A percentile compares a stretch with the other conserved stretches of the same genome.
These are phyloP conservation scores for Lunasporangiospora selenospora DNA, from an alignment of 192 early-diverging fungal genomes.

Conservation along the genomic window DNA sequence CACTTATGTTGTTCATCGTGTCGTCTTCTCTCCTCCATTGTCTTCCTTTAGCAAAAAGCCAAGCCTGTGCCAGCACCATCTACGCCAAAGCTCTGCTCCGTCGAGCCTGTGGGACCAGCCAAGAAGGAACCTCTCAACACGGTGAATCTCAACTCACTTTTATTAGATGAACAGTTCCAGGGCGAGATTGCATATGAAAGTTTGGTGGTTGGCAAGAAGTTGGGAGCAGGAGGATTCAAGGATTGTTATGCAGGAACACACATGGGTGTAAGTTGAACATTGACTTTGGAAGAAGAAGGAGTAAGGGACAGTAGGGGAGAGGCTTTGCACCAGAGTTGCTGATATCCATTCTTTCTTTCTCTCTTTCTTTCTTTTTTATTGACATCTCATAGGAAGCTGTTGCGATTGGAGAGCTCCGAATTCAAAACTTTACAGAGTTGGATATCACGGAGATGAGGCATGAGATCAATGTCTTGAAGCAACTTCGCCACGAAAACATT, in stretches of 20 bases:
- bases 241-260: slow-evolving; percentile 77
- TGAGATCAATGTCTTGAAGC: slow-evolving; percentile 82
- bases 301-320: no score
- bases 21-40: no score
- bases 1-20: no score
- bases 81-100: slow-evolving; percentile 65
- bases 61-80: slow-evolving; percentile 74
- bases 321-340: no score
- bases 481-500: slow-evolving; percentile 81
- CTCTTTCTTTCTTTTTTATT: not conserved
- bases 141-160: slow-evolving; percentile 53
- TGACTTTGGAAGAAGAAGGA: no score
- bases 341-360: not conserved
- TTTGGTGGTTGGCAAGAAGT: slow-evolving; percentile 66
- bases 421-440: slow-evolving; percentile 71
- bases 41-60: slow-evolving; percentile 72
- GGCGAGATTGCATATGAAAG: slow-evolving; percentile 70
- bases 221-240: slow-evolving; percentile 82
- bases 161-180: slow-evolving; percentile 52
- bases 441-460: slow-evolving; percentile 79
- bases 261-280: slow-evolving; percentile 53
- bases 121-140: slow-evolving; percentile 51
- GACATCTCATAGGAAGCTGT: slow-evolving; percentile 60
- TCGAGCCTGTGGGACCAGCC: slow-evolving; percentile 52
- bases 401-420: slow-evolving; percentile 76